Evolutionary conservation across 345 rosid genomes (phyloP).

Genomic region (Salix udensis): DNA sequence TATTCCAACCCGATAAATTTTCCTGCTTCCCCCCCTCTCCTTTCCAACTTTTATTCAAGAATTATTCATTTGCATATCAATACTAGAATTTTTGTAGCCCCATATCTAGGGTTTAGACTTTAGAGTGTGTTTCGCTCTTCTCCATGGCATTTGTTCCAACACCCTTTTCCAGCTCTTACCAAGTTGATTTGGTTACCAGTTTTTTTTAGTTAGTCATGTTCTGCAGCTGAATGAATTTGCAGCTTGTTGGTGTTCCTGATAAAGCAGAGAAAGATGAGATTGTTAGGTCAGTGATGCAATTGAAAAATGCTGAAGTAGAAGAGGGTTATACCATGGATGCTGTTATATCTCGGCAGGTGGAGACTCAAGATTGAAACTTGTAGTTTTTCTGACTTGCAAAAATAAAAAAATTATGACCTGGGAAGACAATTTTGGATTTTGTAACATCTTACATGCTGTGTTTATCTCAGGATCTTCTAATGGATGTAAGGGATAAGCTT

Average conservation of each 20-base stretch:
- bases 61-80: not conserved
- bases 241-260: slow-evolving; percentile 73
- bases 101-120: not conserved
- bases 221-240: slow-evolving; percentile 23
- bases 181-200: not conserved
- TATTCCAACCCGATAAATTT: no score
- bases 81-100: not conserved
- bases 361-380: slow-evolving; percentile 7
- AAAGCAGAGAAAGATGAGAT: slow-evolving; percentile 92
- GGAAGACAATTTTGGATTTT: not conserved
- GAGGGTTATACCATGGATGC: slow-evolving; percentile 87
- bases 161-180: not conserved
- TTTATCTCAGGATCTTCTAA: slow-evolving; percentile 65
- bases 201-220: not conserved
- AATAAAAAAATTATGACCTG: not conserved
- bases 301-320: slow-evolving; percentile 71
- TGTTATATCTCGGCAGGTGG: slow-evolving; percentile 72
- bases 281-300: slow-evolving; percentile 69
- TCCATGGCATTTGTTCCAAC: no score
- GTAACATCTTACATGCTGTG: not conserved
- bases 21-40: no score
- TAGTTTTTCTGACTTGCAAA: not conserved
- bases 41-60: no score
- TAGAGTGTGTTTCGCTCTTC: not conserved
- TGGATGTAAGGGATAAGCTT: slow-evolving; percentile 91